Conservation (phyloP, 2,329 filamentous ascomycete species). For the Cladosporium sp. region DNA sequence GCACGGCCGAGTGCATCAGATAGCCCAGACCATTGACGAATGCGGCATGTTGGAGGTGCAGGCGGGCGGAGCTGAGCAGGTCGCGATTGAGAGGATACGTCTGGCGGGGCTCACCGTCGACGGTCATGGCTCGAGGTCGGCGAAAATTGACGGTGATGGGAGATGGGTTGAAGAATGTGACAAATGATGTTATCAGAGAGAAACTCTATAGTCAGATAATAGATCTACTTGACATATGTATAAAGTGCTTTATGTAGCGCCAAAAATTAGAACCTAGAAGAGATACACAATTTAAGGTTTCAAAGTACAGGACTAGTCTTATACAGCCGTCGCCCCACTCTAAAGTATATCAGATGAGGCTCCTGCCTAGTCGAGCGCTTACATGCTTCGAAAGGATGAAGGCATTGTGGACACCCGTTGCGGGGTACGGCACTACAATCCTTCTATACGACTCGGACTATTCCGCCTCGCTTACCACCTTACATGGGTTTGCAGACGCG, state of each 20-base stretch:
- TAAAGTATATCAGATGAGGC: background rate
- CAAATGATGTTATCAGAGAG: background rate
- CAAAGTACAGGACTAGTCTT: background rate
- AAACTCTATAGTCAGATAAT: background rate
- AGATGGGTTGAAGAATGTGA: background rate
- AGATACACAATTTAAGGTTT: background rate
- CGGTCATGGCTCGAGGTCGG: background rate
- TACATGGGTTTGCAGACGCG: background rate
- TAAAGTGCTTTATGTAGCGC: background rate
- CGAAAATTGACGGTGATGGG: background rate
- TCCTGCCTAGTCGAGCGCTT: background rate
- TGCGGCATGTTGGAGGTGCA: conserved; percentile 38
- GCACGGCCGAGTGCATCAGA: conserved; percentile 35
- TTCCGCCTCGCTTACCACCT: background rate
- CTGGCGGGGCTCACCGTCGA: conserved; percentile 34
- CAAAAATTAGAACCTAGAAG: background rate
- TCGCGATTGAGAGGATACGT: conserved; percentile 26
- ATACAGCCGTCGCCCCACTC: background rate
- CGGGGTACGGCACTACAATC: background rate
- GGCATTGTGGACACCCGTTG: background rate
- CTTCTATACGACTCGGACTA: background rate
- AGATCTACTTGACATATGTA: background rate
- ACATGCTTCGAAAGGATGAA: background rate
- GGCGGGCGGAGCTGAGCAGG: conserved; percentile 25
- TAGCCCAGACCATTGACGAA: conserved; percentile 35